phyloP scores from a whole-genome alignment of 2,329 filamentous ascomycete species.

The Pyrenochaeta sp. region DNA sequence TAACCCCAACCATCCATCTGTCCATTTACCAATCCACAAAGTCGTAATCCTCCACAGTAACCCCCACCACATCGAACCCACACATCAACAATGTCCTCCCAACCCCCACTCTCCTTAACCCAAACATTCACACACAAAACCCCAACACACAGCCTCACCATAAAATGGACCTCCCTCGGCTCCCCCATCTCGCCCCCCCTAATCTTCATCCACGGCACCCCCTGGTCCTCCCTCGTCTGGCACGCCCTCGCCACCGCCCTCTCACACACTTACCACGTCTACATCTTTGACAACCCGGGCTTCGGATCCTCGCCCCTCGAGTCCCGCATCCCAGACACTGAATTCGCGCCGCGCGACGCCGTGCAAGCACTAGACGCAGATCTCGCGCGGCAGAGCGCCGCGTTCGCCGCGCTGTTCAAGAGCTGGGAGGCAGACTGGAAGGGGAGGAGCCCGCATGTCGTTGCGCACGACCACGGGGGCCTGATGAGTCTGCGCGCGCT shows the following conservation, averaged over 20 bases:
- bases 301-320: slow-evolving; percentile 27
- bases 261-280: slow-evolving; percentile 21
- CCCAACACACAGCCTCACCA: slow-evolving; percentile 16
- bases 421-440: slow-evolving; percentile 16
- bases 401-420: slow-evolving; percentile 23
- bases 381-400: slow-evolving; percentile 23
- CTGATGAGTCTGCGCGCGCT: slow-evolving; percentile 29
- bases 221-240: slow-evolving; percentile 32
- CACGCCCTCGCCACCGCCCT: slow-evolving; percentile 20
- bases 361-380: slow-evolving; percentile 19
- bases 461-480: slow-evolving; percentile 29
- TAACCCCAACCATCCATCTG: too few species aligned
- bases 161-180: slow-evolving; percentile 24
- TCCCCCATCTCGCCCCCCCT: slow-evolving; percentile 13
- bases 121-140: slow-evolving; percentile 18
- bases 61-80: too few species aligned
- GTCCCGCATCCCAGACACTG: neutral
- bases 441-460: slow-evolving; percentile 16
- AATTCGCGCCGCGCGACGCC: slow-evolving; percentile 3
- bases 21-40: too few species aligned
- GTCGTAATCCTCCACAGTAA: too few species aligned
- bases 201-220: slow-evolving; percentile 30
- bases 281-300: slow-evolving; percentile 29
- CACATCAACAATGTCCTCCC: too few species aligned
- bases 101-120: too few species aligned